phyloP scores from a whole-genome alignment of 768 basidiomycete species.

The Auriscalpium orientale region DNA sequence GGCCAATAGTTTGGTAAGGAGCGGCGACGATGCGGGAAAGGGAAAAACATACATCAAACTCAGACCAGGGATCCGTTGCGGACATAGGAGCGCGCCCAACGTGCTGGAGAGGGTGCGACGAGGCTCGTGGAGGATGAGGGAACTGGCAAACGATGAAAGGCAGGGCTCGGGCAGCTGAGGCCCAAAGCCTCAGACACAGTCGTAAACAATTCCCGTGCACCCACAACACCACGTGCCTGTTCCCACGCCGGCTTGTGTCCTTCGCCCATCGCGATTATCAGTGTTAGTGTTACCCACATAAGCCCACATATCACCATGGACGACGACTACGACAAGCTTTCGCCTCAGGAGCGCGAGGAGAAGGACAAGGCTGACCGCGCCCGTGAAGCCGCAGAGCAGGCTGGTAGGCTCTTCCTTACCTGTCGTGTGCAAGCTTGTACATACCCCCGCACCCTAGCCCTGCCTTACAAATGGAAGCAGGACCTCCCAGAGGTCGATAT shows the following conservation, averaged over 20 bases:
- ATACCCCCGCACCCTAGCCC: slow-evolving; percentile 35
- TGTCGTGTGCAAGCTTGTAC: slow-evolving; percentile 10
- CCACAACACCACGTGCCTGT: slow-evolving; percentile 1
- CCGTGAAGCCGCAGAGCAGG: slow-evolving; percentile 75
- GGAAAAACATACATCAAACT: slow-evolving; percentile 56
- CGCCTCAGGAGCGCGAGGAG: slow-evolving; percentile 65
- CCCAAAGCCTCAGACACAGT: slow-evolving; percentile 21
- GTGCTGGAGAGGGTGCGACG: not conserved
- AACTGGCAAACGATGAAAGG: slow-evolving; percentile 15
- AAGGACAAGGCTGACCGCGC: slow-evolving; percentile 62
- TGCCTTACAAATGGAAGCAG: slow-evolving; percentile 92
- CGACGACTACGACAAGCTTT: slow-evolving; percentile 68
- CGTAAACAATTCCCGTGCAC: slow-evolving; percentile 20
- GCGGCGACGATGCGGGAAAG: not conserved
- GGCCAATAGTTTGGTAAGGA: slow-evolving; percentile 7
- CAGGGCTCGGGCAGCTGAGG: too few relatives aligned
- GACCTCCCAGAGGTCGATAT: slow-evolving; percentile 84
- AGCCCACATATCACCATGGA: slow-evolving; percentile 3
- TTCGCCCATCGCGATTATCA: too few relatives aligned
- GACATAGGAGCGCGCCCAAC: slow-evolving; percentile 39
- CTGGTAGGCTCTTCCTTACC: slow-evolving; percentile 44
- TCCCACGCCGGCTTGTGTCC: not conserved
- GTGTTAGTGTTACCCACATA: not conserved
- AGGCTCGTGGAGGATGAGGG: slow-evolving; percentile 1
- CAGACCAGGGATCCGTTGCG: slow-evolving; percentile 52